Percentiles rank a stretch among this genome's conserved stretches.
These are phyloP conservation scores for Baorangia bicolor DNA, from an alignment of 768 basidiomycete genomes.

Conservation along the genomic window DNA sequence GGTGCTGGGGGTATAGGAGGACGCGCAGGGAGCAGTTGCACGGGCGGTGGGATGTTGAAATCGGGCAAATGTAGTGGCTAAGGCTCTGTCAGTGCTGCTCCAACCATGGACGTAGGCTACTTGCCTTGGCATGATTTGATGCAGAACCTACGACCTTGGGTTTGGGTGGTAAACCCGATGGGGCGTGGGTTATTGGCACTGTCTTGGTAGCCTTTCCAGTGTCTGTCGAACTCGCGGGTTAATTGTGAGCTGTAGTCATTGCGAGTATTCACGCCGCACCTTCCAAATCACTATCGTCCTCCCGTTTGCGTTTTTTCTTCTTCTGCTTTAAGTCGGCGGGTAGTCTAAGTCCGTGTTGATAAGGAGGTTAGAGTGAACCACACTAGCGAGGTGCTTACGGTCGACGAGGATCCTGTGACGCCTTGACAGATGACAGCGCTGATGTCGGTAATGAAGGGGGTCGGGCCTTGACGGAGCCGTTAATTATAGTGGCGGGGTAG, in stretches of 20 bases:
- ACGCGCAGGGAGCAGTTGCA: slow-evolving; percentile 54
- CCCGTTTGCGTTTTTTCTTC: slow-evolving; percentile 85
- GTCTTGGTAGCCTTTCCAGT: slow-evolving; percentile 55
- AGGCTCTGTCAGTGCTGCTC: slow-evolving; percentile 12
- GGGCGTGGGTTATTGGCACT: slow-evolving; percentile 48
- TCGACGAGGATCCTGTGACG: slow-evolving; percentile 63
- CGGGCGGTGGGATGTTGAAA: slow-evolving; percentile 53
- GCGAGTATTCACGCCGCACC: slow-evolving; percentile 39
- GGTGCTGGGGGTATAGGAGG: slow-evolving; percentile 65
- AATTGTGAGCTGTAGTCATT: not conserved
- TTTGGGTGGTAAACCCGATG: slow-evolving; percentile 47
- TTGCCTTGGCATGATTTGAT: slow-evolving; percentile 52
- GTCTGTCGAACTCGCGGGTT: slow-evolving; percentile 36
- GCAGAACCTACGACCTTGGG: slow-evolving; percentile 50
- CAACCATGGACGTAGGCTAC: slow-evolving; percentile 5
- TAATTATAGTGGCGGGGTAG: slow-evolving; percentile 27
- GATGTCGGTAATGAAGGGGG: slow-evolving; percentile 46
- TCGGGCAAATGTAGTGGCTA: slow-evolving; percentile 49
- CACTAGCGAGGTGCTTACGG: slow-evolving; percentile 39
- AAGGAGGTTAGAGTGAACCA: slow-evolving; percentile 16
- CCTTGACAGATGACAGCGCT: slow-evolving; percentile 48
- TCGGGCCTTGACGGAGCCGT: slow-evolving; percentile 46
- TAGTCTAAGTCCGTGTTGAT: slow-evolving; percentile 18
- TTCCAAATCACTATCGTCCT: slow-evolving; percentile 72
- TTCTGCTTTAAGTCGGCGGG: slow-evolving; percentile 66